These are phyloP conservation scores for Penicillium soppii DNA, from an alignment of 495 filamentous ascomycete genomes.

Conservation along the genomic window DNA sequence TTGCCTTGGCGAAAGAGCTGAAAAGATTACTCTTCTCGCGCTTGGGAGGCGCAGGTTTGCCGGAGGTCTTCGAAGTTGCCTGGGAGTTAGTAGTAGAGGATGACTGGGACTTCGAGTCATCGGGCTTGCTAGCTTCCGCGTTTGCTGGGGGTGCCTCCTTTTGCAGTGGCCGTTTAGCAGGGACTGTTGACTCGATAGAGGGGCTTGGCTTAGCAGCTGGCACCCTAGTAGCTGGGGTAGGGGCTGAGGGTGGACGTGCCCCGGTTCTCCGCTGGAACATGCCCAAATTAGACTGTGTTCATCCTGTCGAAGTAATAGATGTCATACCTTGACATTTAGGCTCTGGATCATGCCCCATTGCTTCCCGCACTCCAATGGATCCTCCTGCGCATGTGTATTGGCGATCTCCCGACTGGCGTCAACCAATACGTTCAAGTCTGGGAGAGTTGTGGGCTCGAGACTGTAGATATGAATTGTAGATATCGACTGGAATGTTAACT, in stretches of 20 bases:
- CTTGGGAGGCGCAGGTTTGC: conserved; percentile 50
- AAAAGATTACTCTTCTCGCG: conserved; percentile 70
- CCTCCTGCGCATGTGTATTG: conserved; percentile 55
- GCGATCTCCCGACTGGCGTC: conserved; percentile 62
- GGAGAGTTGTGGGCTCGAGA: conserved; percentile 65
- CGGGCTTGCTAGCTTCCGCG: conserved; percentile 24
- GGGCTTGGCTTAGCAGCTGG: conserved; percentile 16
- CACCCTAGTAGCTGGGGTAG: conserved; percentile 17
- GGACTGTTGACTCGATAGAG: conserved; percentile 28
- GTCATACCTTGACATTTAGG: conserved; percentile 54
- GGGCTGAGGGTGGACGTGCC: conserved; percentile 29
- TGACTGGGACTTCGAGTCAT: conserved; percentile 28
- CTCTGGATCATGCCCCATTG: conserved; percentile 73
- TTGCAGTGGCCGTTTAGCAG: conserved; percentile 35
- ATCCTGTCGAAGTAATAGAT: not conserved
- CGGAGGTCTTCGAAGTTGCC: conserved; percentile 32
- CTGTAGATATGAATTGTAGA: conserved; percentile 85
- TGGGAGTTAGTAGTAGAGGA: conserved; percentile 23
- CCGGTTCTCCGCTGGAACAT: conserved; percentile 48
- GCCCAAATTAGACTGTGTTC: conserved; percentile 9
- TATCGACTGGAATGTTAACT: conserved; percentile 66
- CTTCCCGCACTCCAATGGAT: conserved; percentile 57
- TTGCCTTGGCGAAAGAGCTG: conserved; percentile 81
- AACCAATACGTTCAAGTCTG: conserved; percentile 74
- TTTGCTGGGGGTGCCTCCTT: conserved; percentile 25